Percentiles rank a stretch among this genome's conserved stretches.
Conservation (phyloP, 192 early-diverging fungal genomes). For the Diversispora eburnea region DNA sequence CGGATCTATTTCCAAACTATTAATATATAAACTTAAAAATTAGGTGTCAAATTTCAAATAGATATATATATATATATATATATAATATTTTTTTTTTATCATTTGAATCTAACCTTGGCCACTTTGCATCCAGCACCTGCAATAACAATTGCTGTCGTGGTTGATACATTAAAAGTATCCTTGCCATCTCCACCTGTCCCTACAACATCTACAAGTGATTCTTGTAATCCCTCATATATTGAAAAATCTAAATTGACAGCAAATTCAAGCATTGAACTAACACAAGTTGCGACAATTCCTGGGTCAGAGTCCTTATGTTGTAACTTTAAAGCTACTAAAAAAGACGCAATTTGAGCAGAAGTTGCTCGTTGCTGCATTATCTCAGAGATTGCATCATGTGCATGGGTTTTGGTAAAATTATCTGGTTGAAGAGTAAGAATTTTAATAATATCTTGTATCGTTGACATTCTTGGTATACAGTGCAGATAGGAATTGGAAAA, state of each 20-base stretch:
- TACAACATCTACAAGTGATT: constrained; percentile 80
- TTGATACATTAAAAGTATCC: constrained; percentile 96
- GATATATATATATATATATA: background rate
- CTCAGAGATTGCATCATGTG: constrained; percentile 53
- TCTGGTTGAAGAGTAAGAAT: constrained; percentile 60
- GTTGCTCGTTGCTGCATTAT: constrained; percentile 80
- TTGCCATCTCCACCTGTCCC: constrained; percentile 99
- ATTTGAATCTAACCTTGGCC: constrained; percentile 66
- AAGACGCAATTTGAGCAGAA: constrained; percentile 83
- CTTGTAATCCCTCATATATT: constrained; percentile 39
- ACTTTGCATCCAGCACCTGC: constrained; percentile 87
- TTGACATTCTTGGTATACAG: background rate
- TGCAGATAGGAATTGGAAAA: too few relatives aligned
- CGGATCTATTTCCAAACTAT: constrained; percentile 89
- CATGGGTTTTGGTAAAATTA: constrained; percentile 56
- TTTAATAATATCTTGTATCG: constrained; percentile 58
- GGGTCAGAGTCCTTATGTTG: constrained; percentile 70
- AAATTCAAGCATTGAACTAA: constrained; percentile 66
- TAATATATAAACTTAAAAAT: constrained; percentile 16
- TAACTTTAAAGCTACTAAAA: constrained; percentile 75
- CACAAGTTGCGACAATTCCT: constrained; percentile 74
- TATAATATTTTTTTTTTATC: background rate
- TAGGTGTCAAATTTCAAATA: background rate
- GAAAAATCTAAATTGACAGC: constrained; percentile 58
- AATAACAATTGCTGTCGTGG: constrained; percentile 84